phyloP scores from a whole-genome alignment of 2,329 filamentous ascomycete species.

The Paraphaeosphaeria minitans region DNA sequence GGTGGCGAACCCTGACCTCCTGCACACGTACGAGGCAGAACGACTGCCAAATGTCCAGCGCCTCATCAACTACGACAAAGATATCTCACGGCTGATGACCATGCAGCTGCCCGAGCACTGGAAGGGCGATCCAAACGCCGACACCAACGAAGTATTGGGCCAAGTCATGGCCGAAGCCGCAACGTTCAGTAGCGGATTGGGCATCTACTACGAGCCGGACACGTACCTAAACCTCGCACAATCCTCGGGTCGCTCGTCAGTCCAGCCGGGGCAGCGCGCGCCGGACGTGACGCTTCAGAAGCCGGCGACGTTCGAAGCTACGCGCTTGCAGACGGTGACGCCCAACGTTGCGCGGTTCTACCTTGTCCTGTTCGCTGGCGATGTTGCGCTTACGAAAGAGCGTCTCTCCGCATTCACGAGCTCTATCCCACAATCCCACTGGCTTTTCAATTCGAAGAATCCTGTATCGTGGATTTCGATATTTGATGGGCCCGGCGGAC shows the following conservation, averaged over 20 bases:
- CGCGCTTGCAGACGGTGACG: conserved; percentile 52
- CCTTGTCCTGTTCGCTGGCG: conserved; percentile 51
- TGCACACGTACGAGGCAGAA: conserved; percentile 57
- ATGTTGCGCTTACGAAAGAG: conserved; percentile 25
- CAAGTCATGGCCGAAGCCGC: conserved; percentile 34
- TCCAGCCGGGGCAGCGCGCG: conserved; percentile 51
- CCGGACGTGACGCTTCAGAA: conserved; percentile 54
- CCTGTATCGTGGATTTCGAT: conserved; percentile 35
- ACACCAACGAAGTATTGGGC: conserved; percentile 35
- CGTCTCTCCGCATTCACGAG: conserved; percentile 20
- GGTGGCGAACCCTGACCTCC: conserved; percentile 47
- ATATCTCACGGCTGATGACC: conserved; percentile 42
- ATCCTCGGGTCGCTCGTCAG: conserved; percentile 5
- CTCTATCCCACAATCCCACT: conserved; percentile 11
- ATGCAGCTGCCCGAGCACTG: conserved; percentile 44
- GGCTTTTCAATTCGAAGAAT: conserved; percentile 19
- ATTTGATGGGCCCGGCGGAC: conserved; percentile 28
- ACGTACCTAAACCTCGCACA: conserved; percentile 39
- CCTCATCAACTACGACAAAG: conserved; percentile 47
- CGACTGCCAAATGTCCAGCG: conserved; percentile 54
- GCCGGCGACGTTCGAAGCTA: conserved; percentile 53
- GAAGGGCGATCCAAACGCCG: conserved; percentile 34
- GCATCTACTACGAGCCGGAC: conserved; percentile 43
- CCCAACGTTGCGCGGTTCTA: conserved; percentile 52
- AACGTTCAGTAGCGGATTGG: conserved; percentile 39